phyloP scores from a whole-genome alignment of 169 alveolate species.

The Plasmodium falciparum region DNA sequence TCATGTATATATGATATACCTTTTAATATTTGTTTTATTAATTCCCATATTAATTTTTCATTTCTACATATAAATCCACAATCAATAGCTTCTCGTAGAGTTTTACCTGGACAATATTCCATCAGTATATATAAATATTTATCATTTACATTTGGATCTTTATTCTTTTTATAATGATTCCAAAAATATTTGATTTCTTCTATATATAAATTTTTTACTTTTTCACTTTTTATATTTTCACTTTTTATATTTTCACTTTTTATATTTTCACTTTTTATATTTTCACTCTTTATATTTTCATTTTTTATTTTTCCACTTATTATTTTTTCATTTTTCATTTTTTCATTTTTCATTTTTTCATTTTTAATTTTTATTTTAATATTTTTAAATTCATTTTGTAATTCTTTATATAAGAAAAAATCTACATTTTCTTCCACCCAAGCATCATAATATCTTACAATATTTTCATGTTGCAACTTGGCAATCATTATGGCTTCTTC shows the following conservation, averaged over 20 bases:
- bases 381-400: neutral
- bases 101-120: conserved; percentile 90
- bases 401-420: conserved; percentile 39
- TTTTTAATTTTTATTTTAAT: too few species aligned
- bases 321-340: too few species aligned
- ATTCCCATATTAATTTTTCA: conserved; percentile 83
- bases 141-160: conserved; percentile 67
- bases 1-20: conserved; percentile 90
- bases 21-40: conserved; percentile 86
- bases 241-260: conserved; percentile 6
- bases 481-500: conserved; percentile 91
- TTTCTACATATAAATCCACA: conserved; percentile 79
- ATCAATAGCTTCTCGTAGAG: conserved; percentile 84
- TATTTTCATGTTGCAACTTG: conserved; percentile 87
- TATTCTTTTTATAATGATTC: conserved; percentile 41
- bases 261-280: neutral
- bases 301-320: conserved; percentile 1
- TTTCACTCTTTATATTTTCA: neutral
- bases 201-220: conserved; percentile 15
- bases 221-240: conserved; percentile 14
- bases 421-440: conserved; percentile 88
- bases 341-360: conserved; percentile 1
- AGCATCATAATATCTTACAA: conserved; percentile 90
- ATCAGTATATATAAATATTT: conserved; percentile 87
- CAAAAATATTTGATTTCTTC: conserved; percentile 55